These are phyloP conservation scores for Diaporthe vaccinii DNA, from an alignment of 2,329 filamentous ascomycete species.

Conservation along the genomic window DNA sequence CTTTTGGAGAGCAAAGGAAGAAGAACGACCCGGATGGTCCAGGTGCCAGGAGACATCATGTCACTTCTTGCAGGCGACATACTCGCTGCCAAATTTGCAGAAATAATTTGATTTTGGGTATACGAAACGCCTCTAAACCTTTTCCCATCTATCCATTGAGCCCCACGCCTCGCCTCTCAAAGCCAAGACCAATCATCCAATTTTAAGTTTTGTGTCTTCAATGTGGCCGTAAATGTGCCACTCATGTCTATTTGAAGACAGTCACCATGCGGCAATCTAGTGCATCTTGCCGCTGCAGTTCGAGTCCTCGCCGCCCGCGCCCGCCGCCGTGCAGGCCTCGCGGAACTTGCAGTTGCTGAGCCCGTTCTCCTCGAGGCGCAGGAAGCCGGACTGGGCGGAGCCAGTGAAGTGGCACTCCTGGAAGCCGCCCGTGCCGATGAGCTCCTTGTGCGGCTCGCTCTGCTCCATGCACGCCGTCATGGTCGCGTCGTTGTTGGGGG, in stretches of 20 bases:
- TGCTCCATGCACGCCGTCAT: background rate
- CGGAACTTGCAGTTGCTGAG: conserved; percentile 7
- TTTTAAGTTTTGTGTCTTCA: background rate
- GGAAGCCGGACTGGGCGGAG: background rate
- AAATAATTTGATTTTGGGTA: background rate
- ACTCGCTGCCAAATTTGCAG: background rate
- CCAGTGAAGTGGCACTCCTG: conserved; percentile 10
- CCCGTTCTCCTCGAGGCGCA: background rate
- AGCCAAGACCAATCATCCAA: no score
- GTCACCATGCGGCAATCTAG: background rate
- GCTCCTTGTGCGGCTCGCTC: background rate
- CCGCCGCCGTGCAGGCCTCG: background rate
- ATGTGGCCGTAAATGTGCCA: background rate
- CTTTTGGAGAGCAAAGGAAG: background rate
- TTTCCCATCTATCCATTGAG: background rate
- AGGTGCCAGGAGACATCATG: background rate
- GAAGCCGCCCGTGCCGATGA: background rate
- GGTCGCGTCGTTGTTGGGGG: background rate
- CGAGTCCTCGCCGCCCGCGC: background rate
- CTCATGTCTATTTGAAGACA: background rate
- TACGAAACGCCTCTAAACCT: background rate
- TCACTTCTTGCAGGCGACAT: background rate
- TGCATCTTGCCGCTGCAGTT: background rate
- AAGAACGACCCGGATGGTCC: background rate
- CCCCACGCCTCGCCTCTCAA: background rate